Base-by-base conservation (phyloP, 257 asterid species). In the Solanum gracilifrons region DNA sequence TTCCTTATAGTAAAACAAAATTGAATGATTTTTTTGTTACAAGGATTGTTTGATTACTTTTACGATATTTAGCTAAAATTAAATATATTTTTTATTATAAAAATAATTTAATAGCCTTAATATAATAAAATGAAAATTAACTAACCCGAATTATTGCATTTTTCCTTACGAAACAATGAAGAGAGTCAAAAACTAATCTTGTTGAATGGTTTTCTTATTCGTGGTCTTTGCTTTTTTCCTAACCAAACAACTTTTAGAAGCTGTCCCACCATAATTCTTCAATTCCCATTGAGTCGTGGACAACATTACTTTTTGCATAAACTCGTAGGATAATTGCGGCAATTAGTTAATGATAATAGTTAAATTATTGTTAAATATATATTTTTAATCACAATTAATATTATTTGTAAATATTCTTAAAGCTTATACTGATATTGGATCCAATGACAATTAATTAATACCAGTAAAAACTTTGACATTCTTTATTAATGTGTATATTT, bases 391-490 rank as follows among this genome's bases (percentile, higher is more conserved):
- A 8, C 0, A 55, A 20, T 20, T 55, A 55, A 3, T 20, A 55
- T 20, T 55, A 6, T 55, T 55, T 55, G 1, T 6, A 7, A 55
- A 55, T 55, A 16, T 7, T 16, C 0, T 20, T 20, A 18, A 51
- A 55, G 0, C 0, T 18, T 55, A 18, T 55, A 46, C 0, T 0
- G 2, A 55, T 3, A 18, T 0, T 55, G 3, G 4, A 55, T 55
- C 0, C 1, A 55, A 55, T 20, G 12, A 55, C 10, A 55, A 55
- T 20, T 20, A 55, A 7, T 55, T 20, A 55, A 55, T 2, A 20
- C 0, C 2, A 20, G 10, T 55, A 55, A 55, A 20, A 6, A 0
- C 0, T 20, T 20, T 55, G 23, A 55, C 12, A 20, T 8, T 55
- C 12, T 7, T 55, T 20, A 55, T 55, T 55, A 55, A 20, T 7